A percentile compares a stretch with the other conserved stretches of the same genome.
Conservation (phyloP, 768 basidiomycete species). For the Lactarius evosmus region DNA sequence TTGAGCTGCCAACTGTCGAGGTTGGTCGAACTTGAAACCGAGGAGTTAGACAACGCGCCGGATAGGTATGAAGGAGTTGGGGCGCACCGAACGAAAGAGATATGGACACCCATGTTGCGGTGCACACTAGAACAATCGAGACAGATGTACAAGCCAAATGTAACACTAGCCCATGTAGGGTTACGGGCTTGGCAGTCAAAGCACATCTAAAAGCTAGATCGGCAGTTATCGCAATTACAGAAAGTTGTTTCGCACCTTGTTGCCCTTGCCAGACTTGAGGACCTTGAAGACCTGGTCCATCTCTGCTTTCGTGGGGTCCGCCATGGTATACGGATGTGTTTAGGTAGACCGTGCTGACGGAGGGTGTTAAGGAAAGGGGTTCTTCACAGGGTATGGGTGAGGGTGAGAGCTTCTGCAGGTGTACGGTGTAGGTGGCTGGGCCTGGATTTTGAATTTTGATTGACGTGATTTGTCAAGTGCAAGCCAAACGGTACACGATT, state of each 20-base stretch:
- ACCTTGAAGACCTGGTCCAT: constrained; percentile 84
- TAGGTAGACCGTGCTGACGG: not conserved
- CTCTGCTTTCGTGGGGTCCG: constrained; percentile 80
- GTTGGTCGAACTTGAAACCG: constrained; percentile 76
- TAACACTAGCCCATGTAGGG: constrained; percentile 96
- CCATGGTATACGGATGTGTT: constrained; percentile 41
- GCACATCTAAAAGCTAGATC: constrained; percentile 54
- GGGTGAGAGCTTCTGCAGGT: not conserved
- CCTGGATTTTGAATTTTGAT: not conserved
- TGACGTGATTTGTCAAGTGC: not conserved
- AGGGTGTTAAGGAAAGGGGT: not conserved
- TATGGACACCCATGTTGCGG: constrained; percentile 97
- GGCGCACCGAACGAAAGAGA: constrained; percentile 89
- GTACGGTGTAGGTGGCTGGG: not conserved
- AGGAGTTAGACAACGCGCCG: not conserved
- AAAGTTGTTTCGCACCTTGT: constrained; percentile 54
- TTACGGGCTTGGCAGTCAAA: constrained; percentile 96
- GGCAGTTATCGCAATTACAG: not conserved
- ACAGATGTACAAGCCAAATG: constrained; percentile 96
- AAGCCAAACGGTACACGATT: not conserved
- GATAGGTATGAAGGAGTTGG: not conserved
- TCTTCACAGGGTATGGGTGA: not conserved
- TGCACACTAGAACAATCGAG: constrained; percentile 94
- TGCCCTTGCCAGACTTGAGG: constrained; percentile 80
- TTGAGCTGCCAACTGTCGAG: constrained; percentile 90